Percentiles rank a stretch among this genome's conserved stretches.
Conservation (phyloP, 495 filamentous ascomycete genomes). For the Lichina pygmaea region DNA sequence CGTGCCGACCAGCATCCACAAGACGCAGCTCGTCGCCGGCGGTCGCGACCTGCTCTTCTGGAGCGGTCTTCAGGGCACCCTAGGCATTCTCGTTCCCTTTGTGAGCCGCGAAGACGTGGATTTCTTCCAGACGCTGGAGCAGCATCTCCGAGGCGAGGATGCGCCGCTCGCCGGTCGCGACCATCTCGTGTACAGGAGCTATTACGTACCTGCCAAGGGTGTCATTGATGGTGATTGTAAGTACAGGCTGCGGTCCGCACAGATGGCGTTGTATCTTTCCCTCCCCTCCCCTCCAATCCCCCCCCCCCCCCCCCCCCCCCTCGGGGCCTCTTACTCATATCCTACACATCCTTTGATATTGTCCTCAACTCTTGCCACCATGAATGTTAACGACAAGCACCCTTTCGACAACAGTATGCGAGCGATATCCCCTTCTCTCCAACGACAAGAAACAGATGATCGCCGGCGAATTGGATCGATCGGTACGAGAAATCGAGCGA, state of each 20-base stretch:
- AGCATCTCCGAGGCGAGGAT: slow-evolving; percentile 59
- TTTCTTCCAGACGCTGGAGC: slow-evolving; percentile 86
- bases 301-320: background rate
- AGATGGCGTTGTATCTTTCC: background rate
- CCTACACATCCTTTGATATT: background rate
- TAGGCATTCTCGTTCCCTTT: slow-evolving; percentile 82
- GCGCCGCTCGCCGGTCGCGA: slow-evolving; percentile 73
- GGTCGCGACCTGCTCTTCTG: slow-evolving; percentile 80
- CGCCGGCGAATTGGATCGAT: slow-evolving; percentile 73
- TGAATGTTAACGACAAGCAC: background rate
- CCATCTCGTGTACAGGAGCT: slow-evolving; percentile 80
- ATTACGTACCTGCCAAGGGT: slow-evolving; percentile 92
- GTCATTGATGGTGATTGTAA: slow-evolving; percentile 76
- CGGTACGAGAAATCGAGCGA: slow-evolving; percentile 72
- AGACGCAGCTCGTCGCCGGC: slow-evolving; percentile 71
- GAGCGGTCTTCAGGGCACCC: slow-evolving; percentile 79
- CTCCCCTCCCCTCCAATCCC: too few relatives aligned
- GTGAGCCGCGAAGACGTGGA: slow-evolving; percentile 75
- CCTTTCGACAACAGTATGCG: slow-evolving; percentile 28
- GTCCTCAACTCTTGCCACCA: background rate
- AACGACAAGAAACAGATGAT: slow-evolving; percentile 84
- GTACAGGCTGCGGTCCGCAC: background rate
- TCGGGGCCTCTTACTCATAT: background rate
- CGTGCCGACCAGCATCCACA: slow-evolving; percentile 71
- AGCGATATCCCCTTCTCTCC: slow-evolving; percentile 57